Base-by-base conservation (phyloP, 208 protist species). In the Crithidia thermophila region DNA sequence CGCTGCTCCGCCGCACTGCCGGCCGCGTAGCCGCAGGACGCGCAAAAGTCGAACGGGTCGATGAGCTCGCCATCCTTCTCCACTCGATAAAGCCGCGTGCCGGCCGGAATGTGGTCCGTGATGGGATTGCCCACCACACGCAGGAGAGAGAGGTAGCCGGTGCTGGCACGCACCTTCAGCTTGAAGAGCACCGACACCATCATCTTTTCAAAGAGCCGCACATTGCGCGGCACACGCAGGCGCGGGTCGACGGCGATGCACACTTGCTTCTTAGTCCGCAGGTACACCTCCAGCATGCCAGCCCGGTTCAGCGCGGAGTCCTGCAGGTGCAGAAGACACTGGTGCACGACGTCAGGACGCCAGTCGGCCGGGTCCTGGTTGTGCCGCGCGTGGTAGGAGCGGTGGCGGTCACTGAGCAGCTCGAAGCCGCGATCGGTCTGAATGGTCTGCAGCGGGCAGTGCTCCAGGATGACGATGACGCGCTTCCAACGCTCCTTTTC, bases 101-200 rank as follows among this genome's bases (percentile, higher is more conserved):
- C 83, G n/a, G 85, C 84, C 20, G 98, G 98, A 27, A 99, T 88
- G 85, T 99, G 97, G 37, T 99, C 93, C 21, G 96, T 99, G 33
- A 99, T 88, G 6, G 98, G 98, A 77, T 99, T 99, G 62, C 98
- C 97, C 56, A 99, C 97, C 3, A 99, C 94, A 37, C 98, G 98
- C 58, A 99, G 79, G 11, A 99, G 94, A 36, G 92, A 97, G 33
- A 98, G 78, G 55, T 94, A 90, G 49, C 88, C 88, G 23, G 81
- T 75, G 34, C 90, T 86, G 47, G 84, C 84, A 45, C 97, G 82
- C 69, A 99, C 98, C 75, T 94, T 98, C 43, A 99, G 91, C 81
- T 99, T 99, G 81, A 99, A 97, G 46, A 99, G 88, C 37, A 99
- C 85, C 77, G 98, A 95, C 14, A 99, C 98, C 98, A 99, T 99